These are phyloP conservation scores for Pogostemon cablin DNA, from an alignment of 257 asterid genomes.

Conservation along the genomic window DNA sequence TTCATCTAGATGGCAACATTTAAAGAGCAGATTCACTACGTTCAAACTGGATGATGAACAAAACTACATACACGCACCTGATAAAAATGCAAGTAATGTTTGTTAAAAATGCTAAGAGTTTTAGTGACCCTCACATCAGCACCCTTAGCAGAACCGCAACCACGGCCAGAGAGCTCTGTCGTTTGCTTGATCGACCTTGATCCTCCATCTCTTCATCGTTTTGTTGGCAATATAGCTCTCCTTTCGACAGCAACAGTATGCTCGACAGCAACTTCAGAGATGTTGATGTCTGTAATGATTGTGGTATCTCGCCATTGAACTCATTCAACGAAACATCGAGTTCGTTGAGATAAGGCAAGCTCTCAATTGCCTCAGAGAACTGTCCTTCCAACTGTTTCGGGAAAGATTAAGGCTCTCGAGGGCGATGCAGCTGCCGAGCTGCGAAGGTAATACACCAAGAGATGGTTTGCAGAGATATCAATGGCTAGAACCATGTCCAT, in stretches of 20 bases:
- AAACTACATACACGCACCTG: slow-evolving; percentile 48
- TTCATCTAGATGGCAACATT: neutral
- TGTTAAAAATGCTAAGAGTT: slow-evolving; percentile 63
- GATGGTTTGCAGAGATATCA: slow-evolving; percentile 66
- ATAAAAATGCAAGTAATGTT: slow-evolving; percentile 59
- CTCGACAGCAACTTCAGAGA: slow-evolving; percentile 42
- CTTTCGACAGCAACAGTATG: too few relatives aligned
- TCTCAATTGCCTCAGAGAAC: slow-evolving; percentile 59
- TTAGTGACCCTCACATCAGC: slow-evolving; percentile 50
- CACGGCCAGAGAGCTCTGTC: neutral
- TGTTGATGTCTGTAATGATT: slow-evolving; percentile 45
- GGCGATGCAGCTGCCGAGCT: slow-evolving; percentile 84
- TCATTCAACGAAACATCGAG: slow-evolving; percentile 64
- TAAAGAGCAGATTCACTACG: neutral
- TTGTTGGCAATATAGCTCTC: too few relatives aligned
- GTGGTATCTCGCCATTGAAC: slow-evolving; percentile 60
- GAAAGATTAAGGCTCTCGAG: slow-evolving; percentile 65
- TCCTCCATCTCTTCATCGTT: too few relatives aligned
- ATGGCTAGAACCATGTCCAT: slow-evolving; percentile 80
- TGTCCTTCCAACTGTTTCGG: slow-evolving; percentile 49
- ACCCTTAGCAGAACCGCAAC: slow-evolving; percentile 13
- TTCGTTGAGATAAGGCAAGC: slow-evolving; percentile 55
- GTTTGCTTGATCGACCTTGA: neutral
- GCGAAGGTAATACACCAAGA: slow-evolving; percentile 60
- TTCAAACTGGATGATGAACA: neutral